Evolutionary conservation across 495 filamentous ascomycete species (phyloP), one percentile per base, ranked within the genome.

Genomic region (Daldinia vernicosa): DNA sequence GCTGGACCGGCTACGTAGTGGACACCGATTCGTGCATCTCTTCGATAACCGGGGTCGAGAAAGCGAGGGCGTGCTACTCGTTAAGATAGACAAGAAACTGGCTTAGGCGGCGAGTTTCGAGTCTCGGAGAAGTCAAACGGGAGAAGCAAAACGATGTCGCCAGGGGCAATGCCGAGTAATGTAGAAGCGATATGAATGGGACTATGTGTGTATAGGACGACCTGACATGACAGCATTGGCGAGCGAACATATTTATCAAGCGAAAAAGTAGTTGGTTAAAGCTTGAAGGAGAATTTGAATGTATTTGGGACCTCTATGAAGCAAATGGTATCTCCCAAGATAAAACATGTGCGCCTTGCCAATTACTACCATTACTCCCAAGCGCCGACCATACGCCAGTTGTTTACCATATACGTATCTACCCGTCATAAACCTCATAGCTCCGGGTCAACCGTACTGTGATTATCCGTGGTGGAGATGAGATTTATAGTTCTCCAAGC

Each of bases 1-100:
- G 19, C 86, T 98, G 0, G 93, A 97, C 79, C 86, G 92, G 15
- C 78, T 97, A 59, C 86, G 88, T 52, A 76, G 84, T 39, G 95
- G 95, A 1, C 91, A 91, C 68, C 85, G 93, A 15, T 88, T 97
- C 63, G 80, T 98, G 40, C 90, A 89, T 58, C 78, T 98, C 28
- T 78, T 89, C 35, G 88, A 95, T 75, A 80, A 78, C 9, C 81
- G 88, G 45, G 93, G 93, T 1, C 70, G 81, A 14, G 80, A 86
- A 61, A 88, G 85, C 22, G 83, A 85, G 5, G 92, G 90, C 8
- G 80, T 89, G 32, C 66, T 98, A 47, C 76, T 97, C 63, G 87
- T 97, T 1, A 86, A 85, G 75, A 84, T 95, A 37, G 79, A 78
- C 8, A 93, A 90, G 81, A 83, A 68, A 56, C 60, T 89, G 61